These are phyloP conservation scores for Camelina neglecta DNA, from an alignment of 345 rosid species.

Conservation along the genomic window DNA sequence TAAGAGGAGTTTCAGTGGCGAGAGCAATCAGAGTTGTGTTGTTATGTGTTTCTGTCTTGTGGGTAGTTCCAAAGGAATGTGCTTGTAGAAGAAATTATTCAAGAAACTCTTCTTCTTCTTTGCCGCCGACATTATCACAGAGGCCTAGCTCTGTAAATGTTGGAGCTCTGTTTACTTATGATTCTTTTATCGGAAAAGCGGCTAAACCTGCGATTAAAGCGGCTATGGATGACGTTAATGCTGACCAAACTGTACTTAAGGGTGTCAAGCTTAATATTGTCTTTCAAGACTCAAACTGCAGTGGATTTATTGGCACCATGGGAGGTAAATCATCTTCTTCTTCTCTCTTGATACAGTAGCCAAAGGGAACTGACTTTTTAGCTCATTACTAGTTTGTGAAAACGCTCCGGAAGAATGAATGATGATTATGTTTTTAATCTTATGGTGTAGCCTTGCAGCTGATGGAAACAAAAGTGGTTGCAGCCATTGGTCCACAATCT, in stretches of 20 bases:
- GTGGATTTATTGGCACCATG: conserved; percentile 83
- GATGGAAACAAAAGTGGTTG: conserved; percentile 73
- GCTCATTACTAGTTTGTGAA: not conserved
- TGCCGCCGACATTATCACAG: conserved; percentile 55
- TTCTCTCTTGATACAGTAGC: conserved; percentile 9
- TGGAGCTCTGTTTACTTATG: conserved; percentile 73
- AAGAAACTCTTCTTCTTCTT: conserved; percentile 35
- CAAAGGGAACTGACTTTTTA: not conserved
- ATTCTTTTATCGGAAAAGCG: conserved; percentile 84
- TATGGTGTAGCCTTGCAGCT: conserved; percentile 84
- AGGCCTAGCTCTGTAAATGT: conserved; percentile 53
- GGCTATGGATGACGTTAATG: conserved; percentile 78
- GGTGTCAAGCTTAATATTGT: conserved; percentile 56
- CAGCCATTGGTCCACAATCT: conserved; percentile 93
- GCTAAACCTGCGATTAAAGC: conserved; percentile 69
- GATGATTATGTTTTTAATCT: conserved; percentile 12
- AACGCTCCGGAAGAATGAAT: not conserved
- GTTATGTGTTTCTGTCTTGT: conserved; percentile 47
- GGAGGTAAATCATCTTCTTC: conserved; percentile 59
- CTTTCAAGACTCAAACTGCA: conserved; percentile 79
- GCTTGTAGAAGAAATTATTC: conserved; percentile 46
- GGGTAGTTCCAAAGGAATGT: conserved; percentile 48
- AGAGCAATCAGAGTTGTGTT: conserved; percentile 43
- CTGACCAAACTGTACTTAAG: conserved; percentile 63
- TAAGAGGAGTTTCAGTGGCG: conserved; percentile 25